phyloP scores from a whole-genome alignment of 2,329 filamentous ascomycete genomes.

The Fusarium sp. region DNA sequence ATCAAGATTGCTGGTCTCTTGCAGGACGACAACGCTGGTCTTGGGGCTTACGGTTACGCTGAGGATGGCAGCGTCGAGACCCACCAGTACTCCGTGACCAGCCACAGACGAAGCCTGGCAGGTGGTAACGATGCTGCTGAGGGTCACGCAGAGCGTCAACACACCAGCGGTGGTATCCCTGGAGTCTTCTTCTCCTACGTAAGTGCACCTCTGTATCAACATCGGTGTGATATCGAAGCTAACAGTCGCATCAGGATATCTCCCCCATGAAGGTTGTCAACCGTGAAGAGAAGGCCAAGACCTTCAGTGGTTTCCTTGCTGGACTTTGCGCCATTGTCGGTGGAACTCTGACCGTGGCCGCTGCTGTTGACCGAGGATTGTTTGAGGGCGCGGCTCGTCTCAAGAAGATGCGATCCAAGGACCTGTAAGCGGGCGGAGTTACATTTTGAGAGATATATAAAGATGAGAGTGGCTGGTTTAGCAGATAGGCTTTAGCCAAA shows the following conservation, averaged over 20 bases:
- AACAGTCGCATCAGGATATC: constrained; percentile 75
- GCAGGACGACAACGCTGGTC: constrained; percentile 72
- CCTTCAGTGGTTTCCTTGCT: constrained; percentile 90
- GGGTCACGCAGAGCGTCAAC: constrained; percentile 90
- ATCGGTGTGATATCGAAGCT: constrained; percentile 14
- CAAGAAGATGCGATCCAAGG: constrained; percentile 84
- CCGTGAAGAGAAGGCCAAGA: constrained; percentile 88
- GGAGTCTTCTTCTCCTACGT: constrained; percentile 99
- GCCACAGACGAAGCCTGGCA: constrained; percentile 87
- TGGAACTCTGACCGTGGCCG: constrained; percentile 94
- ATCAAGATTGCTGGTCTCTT: constrained; percentile 47
- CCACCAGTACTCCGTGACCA: constrained; percentile 98
- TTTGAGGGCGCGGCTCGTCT: constrained; percentile 89
- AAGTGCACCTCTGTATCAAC: constrained; percentile 56
- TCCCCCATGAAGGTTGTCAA: constrained; percentile 99
- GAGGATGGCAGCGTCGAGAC: constrained; percentile 89
- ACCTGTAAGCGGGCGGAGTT: constrained; percentile 55
- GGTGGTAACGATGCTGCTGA: constrained; percentile 88
- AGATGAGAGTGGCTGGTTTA: constrained; percentile 18
- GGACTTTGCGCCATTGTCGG: constrained; percentile 95
- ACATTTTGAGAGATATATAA: not conserved
- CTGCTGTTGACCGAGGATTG: constrained; percentile 88
- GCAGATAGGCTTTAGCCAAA: constrained; percentile 16
- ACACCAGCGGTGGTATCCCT: constrained; percentile 91
- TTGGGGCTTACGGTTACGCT: constrained; percentile 65